Evolutionary conservation across 768 basidiomycete species (phyloP).

Genomic region (Ramaria sp.): DNA sequence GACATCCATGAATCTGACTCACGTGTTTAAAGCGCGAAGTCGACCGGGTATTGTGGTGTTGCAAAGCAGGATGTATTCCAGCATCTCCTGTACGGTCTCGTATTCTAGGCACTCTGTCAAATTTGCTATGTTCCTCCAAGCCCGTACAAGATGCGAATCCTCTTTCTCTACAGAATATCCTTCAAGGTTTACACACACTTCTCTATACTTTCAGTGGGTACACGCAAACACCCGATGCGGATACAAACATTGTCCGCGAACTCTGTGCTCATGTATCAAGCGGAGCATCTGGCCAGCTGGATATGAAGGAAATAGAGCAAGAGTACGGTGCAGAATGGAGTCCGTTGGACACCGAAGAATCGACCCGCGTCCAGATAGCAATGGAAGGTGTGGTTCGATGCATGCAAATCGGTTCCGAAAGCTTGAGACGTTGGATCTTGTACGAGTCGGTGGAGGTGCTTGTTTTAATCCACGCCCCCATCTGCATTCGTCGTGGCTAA

Average conservation of each 20-base stretch:
- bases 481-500: background rate
- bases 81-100: constrained; percentile 33
- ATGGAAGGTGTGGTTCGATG: constrained; percentile 30
- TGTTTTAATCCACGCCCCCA: background rate
- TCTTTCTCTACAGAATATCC: constrained; percentile 37
- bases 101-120: constrained; percentile 37
- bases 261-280: constrained; percentile 33
- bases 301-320: constrained; percentile 34
- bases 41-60: constrained; percentile 62
- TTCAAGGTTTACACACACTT: constrained; percentile 35
- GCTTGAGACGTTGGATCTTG: constrained; percentile 40
- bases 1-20: background rate
- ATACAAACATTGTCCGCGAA: constrained; percentile 27
- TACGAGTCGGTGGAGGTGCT: constrained; percentile 39
- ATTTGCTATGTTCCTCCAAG: constrained; percentile 32
- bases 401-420: constrained; percentile 36
- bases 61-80: constrained; percentile 41
- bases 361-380: constrained; percentile 37
- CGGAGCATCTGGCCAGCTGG: constrained; percentile 40
- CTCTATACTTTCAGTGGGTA: constrained; percentile 32
- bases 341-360: constrained; percentile 24
- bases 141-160: constrained; percentile 32
- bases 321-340: constrained; percentile 32
- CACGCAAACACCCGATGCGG: constrained; percentile 19
- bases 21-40: constrained; percentile 29